phyloP scores from a whole-genome alignment of 495 filamentous ascomycete genomes.

The Neurospora discreta region DNA sequence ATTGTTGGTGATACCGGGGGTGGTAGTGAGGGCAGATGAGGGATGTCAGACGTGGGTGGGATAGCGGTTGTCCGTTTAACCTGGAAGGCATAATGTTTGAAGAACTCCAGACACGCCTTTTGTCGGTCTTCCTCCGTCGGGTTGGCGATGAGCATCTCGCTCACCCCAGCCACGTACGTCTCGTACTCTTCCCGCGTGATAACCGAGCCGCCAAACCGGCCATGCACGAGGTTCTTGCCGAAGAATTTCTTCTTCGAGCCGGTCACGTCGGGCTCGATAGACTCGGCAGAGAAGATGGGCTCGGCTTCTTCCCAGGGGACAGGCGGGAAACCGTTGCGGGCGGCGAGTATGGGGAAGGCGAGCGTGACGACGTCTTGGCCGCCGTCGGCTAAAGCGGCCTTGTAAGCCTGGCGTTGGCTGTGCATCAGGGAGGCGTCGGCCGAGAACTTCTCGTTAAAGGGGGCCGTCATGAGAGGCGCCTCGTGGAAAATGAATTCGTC shows the following conservation, averaged over 20 bases:
- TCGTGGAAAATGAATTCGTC: slow-evolving; percentile 22
- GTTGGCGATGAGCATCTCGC: neutral
- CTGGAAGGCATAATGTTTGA: slow-evolving; percentile 20
- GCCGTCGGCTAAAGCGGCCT: neutral
- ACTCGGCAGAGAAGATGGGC: neutral
- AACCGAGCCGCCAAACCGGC: slow-evolving; percentile 4
- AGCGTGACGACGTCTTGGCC: neutral
- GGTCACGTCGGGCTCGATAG: neutral
- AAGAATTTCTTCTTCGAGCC: neutral
- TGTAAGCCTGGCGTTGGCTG: slow-evolving; percentile 6
- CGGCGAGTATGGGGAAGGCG: slow-evolving; percentile 13
- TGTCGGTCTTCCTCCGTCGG: slow-evolving; percentile 1
- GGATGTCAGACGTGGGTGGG: neutral
- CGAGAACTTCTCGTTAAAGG: slow-evolving; percentile 12
- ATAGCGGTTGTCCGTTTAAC: neutral
- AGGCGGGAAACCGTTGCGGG: slow-evolving; percentile 1
- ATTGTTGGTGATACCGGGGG: neutral
- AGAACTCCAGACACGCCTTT: slow-evolving; percentile 12
- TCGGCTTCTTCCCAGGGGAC: neutral
- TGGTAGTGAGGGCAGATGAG: neutral
- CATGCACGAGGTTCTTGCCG: slow-evolving; percentile 12
- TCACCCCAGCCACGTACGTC: neutral
- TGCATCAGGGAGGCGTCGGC: slow-evolving; percentile 3
- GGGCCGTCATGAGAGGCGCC: slow-evolving; percentile 11
- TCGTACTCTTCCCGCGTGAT: slow-evolving; percentile 13